Base-by-base conservation (phyloP, 306 rosid species). In the Nissolia schottii region DNA sequence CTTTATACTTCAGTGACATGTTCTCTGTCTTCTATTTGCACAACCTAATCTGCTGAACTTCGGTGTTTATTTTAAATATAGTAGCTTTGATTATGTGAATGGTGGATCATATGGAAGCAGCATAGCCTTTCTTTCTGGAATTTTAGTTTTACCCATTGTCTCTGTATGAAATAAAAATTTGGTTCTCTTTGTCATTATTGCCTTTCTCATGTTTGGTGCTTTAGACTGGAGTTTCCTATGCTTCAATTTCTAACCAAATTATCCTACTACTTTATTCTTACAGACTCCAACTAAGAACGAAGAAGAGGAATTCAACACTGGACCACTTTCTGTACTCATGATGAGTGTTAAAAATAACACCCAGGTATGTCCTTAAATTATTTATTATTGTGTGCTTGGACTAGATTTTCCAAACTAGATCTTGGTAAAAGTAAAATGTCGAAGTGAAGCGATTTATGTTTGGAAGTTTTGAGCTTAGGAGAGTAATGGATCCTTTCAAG, bases 291-390 rank as follows among this genome's bases (percentile, higher is more conserved):
- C 0, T 19, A 94, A 87, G 86, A 91, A 81, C 7, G 96, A 89
- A 80, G 98, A 89, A 55, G 98, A 94, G 73, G 98, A 94, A 29
- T 94, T 94, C 50, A 94, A 87, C 75, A 91, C 97, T 1, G 98
- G 97, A 2, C 98, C 97, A 6, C 85, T 94, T 1, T 94, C 97
- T 34, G 87, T 94, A 45, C 96, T 94, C 13, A 89, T 86, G 97
- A 87, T 91, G 96, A 93, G 97, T 82, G 98, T 93, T 14, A 93
- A 89, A 71, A 93, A 93, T 60, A 89, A 89, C 28, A 91, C 96
- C 0, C 98, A 91, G 96, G 98, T 91, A 74, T 69, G 37, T 35
- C 41, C 9, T 69, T 38, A 1, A 0, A 24, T 38, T 16, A 1
- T 0, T 15, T 3, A 18, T 25, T 4, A 14, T 28, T 6, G 6